Evolutionary conservation across 2,329 filamentous ascomycete genomes (phyloP).

Genomic region (Teratosphaeria zuluensis): DNA sequence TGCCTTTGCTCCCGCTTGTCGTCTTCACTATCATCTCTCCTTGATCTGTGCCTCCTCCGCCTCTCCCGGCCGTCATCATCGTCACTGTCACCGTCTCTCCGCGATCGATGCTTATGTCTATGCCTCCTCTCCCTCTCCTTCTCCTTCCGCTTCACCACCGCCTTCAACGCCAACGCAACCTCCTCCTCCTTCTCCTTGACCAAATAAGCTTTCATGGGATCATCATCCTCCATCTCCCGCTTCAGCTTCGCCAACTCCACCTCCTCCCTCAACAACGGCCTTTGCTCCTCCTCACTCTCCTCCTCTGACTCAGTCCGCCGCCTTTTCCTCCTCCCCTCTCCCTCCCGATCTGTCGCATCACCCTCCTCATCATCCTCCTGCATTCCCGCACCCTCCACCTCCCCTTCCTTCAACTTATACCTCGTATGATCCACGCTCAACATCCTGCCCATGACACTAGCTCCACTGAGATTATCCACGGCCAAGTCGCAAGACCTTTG

Average conservation of each 20-base stretch:
- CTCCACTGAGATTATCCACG: slow-evolving; percentile 88
- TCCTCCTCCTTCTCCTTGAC: slow-evolving; percentile 88
- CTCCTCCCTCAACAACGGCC: slow-evolving; percentile 71
- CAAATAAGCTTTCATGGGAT: slow-evolving; percentile 91
- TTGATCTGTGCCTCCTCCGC: neutral
- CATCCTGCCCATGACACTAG: slow-evolving; percentile 68
- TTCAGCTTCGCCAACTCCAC: slow-evolving; percentile 66
- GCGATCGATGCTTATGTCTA: slow-evolving; percentile 33
- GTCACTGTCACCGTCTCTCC: slow-evolving; percentile 10
- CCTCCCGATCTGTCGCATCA: slow-evolving; percentile 28
- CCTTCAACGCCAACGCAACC: slow-evolving; percentile 59
- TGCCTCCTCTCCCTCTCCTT: slow-evolving; percentile 33
- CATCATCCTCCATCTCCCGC: slow-evolving; percentile 71
- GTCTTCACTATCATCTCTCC: neutral
- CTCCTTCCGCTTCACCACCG: slow-evolving; percentile 40
- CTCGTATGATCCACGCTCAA: slow-evolving; percentile 85
- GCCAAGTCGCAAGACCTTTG: slow-evolving; percentile 92
- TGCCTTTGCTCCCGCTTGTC: neutral
- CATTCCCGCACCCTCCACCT: slow-evolving; percentile 24
- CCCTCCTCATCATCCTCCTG: slow-evolving; percentile 47
- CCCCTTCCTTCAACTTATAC: slow-evolving; percentile 78
- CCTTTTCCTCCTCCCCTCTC: slow-evolving; percentile 37
- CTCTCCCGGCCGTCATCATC: slow-evolving; percentile 10
- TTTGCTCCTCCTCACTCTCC: slow-evolving; percentile 30
- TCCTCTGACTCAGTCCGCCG: slow-evolving; percentile 32